phyloP scores from a whole-genome alignment of 371 early-diverging fungal genomes.

The Smittium mucronatum region DNA sequence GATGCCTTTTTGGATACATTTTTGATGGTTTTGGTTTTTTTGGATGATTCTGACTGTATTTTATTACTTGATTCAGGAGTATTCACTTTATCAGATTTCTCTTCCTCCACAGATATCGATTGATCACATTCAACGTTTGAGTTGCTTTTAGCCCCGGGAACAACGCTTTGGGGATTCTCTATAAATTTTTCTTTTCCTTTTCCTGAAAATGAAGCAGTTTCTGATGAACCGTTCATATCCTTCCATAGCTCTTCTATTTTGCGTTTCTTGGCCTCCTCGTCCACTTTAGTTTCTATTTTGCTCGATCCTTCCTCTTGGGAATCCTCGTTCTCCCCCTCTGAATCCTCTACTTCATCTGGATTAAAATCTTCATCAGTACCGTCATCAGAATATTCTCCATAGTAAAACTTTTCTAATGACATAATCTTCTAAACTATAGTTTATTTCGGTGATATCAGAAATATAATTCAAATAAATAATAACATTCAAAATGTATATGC shows the following conservation, averaged over 20 bases:
- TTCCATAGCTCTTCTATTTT: slow-evolving; percentile 28
- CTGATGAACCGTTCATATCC: slow-evolving; percentile 23
- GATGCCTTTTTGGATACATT: slow-evolving; percentile 11
- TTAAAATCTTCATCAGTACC: not conserved
- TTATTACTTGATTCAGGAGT: too few species aligned
- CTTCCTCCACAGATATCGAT: too few species aligned
- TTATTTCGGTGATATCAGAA: too few species aligned
- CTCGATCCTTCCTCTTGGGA: not conserved
- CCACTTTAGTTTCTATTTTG: not conserved
- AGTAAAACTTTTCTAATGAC: not conserved
- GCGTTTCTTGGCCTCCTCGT: slow-evolving; percentile 20
- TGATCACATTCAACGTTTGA: too few species aligned
- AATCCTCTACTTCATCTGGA: not conserved
- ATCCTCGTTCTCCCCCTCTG: not conserved
- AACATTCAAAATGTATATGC: too few species aligned
- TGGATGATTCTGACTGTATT: too few species aligned
- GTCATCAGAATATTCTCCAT: not conserved
- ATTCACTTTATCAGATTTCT: too few species aligned
- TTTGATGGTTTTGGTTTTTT: not conserved
- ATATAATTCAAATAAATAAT: too few species aligned
- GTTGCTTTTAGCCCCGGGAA: too few species aligned
- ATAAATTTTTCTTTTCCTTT: slow-evolving; percentile 6
- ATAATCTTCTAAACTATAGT: too few species aligned
- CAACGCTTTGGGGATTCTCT: too few species aligned
- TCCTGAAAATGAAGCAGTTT: not conserved